Conservation (phyloP, 225 moss, liverwort and hornwort species). For the Physcomitrium patens region DNA sequence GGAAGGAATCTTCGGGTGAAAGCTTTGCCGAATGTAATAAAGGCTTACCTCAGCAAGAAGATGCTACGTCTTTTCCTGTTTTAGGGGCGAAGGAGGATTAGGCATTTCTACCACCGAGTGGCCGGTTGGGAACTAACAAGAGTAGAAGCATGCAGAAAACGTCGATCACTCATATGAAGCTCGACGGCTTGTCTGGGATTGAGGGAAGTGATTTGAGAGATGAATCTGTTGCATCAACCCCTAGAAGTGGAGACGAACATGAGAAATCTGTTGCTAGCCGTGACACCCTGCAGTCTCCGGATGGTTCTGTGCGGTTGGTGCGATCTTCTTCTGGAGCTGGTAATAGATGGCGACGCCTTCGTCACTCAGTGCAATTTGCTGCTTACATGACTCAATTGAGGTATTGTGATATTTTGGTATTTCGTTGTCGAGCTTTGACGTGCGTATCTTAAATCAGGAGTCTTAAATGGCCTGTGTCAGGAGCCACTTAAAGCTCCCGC, state of each 20-base stretch:
- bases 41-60: conserved; percentile 29
- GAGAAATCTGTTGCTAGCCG: conserved; percentile 27
- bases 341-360: conserved; percentile 85
- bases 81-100: conserved; percentile 35
- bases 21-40: conserved; percentile 57
- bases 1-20: conserved; percentile 36
- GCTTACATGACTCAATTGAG: conserved; percentile 65
- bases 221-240: conserved; percentile 44
- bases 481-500: too few relatives aligned
- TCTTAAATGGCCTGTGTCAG: too few relatives aligned
- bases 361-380: conserved; percentile 73
- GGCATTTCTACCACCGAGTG: conserved; percentile 23
- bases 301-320: conserved; percentile 34
- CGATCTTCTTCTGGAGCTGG: conserved; percentile 70
- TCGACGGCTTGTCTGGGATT: conserved; percentile 56
- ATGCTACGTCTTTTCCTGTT: background rate
- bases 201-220: conserved; percentile 52
- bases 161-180: conserved; percentile 29
- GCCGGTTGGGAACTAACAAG: conserved; percentile 31
- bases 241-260: conserved; percentile 28
- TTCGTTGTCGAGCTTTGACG: too few relatives aligned
- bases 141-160: conserved; percentile 41
- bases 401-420: conserved; percentile 11
- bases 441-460: too few relatives aligned
- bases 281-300: conserved; percentile 34